These are phyloP conservation scores for Colletotrichum sp. DNA, from an alignment of 2,329 filamentous ascomycete species.

Conservation along the genomic window DNA sequence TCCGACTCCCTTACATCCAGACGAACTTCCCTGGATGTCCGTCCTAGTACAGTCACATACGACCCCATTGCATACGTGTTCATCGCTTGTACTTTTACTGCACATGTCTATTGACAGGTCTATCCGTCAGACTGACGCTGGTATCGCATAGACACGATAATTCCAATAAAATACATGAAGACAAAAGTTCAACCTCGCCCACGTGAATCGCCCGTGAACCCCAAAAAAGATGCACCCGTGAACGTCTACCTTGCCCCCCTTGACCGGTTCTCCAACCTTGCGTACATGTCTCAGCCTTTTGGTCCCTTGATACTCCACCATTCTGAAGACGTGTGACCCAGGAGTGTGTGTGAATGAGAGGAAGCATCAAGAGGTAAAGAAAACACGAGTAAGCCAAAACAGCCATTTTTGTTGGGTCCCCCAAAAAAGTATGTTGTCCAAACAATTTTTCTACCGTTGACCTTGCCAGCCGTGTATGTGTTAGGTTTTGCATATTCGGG, in stretches of 20 bases:
- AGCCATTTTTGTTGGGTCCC: background rate
- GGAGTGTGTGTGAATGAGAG: background rate
- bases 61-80: background rate
- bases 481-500: background rate
- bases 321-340: background rate
- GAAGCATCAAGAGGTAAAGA: background rate
- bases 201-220: background rate
- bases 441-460: conserved; percentile 12
- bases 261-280: background rate
- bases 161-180: conserved; percentile 17
- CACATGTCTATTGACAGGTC: conserved; percentile 19
- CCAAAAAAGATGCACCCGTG: background rate
- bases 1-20: background rate
- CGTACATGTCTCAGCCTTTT: background rate
- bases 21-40: background rate
- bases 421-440: background rate
- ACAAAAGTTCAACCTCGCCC: background rate
- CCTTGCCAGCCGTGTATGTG: conserved; percentile 12
- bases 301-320: background rate
- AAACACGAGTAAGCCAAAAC: background rate
- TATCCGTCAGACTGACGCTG: conserved; percentile 10
- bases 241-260: background rate
- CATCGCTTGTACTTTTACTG: background rate
- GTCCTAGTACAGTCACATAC: background rate
- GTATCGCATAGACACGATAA: conserved; percentile 18